These are phyloP conservation scores for Aspergillus quadrilineatus DNA, from an alignment of 2,329 filamentous ascomycete genomes.

Conservation along the genomic window DNA sequence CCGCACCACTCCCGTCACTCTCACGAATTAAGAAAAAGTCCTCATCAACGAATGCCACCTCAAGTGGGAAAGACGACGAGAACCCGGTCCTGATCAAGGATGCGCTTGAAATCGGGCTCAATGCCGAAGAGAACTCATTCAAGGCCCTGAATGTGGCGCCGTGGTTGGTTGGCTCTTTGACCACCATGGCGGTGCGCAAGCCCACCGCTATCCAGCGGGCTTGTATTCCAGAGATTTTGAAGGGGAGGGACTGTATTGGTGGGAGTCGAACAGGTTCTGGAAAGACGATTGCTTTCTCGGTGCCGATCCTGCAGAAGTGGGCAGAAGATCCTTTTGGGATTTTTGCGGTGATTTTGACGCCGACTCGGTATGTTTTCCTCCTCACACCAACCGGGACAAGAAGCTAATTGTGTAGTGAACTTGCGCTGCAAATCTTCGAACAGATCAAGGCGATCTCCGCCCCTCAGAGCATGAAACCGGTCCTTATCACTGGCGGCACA, in stretches of 20 bases:
- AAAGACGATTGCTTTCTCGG: slow-evolving; percentile 94
- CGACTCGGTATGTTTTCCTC: slow-evolving; percentile 61
- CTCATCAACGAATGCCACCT: slow-evolving; percentile 19
- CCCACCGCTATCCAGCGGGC: slow-evolving; percentile 91
- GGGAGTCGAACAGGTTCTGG: slow-evolving; percentile 93
- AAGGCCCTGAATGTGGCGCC: slow-evolving; percentile 70
- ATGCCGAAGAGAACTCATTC: slow-evolving; percentile 60
- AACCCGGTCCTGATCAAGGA: slow-evolving; percentile 42
- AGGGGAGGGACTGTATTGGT: slow-evolving; percentile 90
- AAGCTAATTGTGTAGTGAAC: slow-evolving; percentile 58
- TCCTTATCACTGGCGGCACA: slow-evolving; percentile 86
- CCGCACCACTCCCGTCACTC: slow-evolving; percentile 36
- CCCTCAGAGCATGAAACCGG: slow-evolving; percentile 79
- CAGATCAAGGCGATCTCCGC: slow-evolving; percentile 92
- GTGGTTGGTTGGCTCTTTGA: slow-evolving; percentile 83
- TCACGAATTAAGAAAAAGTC: slow-evolving; percentile 45
- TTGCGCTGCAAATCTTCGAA: slow-evolving; percentile 94
- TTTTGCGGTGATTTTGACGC: slow-evolving; percentile 84
- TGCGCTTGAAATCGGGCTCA: slow-evolving; percentile 40
- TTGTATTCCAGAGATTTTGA: slow-evolving; percentile 89
- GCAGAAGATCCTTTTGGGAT: slow-evolving; percentile 88
- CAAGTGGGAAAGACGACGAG: slow-evolving; percentile 22
- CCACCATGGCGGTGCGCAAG: slow-evolving; percentile 74
- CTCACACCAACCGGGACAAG: neutral
- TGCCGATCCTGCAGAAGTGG: slow-evolving; percentile 92